Evolutionary conservation across 2,329 filamentous ascomycete genomes (phyloP), one percentile per base, ranked within the genome.

Genomic region (Cladophialophora yegresii): DNA sequence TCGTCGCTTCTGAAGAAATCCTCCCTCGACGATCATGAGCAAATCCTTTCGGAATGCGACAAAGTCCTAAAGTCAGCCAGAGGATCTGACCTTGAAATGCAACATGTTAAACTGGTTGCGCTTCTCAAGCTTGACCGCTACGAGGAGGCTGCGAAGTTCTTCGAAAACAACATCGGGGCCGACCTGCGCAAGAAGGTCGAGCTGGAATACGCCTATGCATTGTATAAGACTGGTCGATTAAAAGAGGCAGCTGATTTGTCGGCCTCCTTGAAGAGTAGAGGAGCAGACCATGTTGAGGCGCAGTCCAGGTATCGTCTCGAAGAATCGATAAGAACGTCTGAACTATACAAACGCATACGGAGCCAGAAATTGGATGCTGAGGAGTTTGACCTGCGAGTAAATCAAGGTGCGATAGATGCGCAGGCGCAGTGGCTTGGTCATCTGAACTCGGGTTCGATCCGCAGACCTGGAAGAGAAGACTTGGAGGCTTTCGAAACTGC

Each of bases 401-500:
- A 89, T 70, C 80, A 80, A 7, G 82, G 83, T 63, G 86, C 86
- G 5, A 81, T 83, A 40, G 83, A 87, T 72, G 85, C 86, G 40
- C 86, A 88, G 71, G 73, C 87, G 58, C 82, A 86, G 70, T 89
- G 86, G 86, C 77, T 80, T 49, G 83, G 83, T 49, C 77, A 81
- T 62, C 78, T 81, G 28, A 77, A 83, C 63, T 73, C 81, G 40
- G 81, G 81, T 43, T 77, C 79, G 64, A 83, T 82, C 73, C 83
- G 81, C 72, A 82, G 82, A 71, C 80, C 83, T 5, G 80, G 77
- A 22, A 78, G 84, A 69, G 85, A 87, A 70, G 86, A 87, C 71
- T 72, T 88, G 60, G 84, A 88, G 65, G 81, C 83, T 0, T 88
- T 88, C 65, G 86, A 89, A 73, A 88, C 84, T 3, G 82, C 85